Evolutionary conservation across 75 land plant species (phyloP).

Genomic region (Selaginella tamariscina): DNA sequence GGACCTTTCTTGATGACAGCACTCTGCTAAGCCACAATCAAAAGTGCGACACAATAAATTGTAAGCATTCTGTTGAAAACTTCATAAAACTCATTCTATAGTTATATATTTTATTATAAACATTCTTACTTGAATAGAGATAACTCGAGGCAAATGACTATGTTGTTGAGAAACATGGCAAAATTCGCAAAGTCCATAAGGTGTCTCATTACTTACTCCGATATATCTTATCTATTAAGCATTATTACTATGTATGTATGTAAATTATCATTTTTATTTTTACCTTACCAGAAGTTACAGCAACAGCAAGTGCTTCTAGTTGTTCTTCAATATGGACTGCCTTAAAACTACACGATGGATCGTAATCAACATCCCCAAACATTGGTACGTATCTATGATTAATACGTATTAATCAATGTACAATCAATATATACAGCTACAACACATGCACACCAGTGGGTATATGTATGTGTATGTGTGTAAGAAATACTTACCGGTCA

Average conservation of each 20-base stretch:
- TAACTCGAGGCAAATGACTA: conserved; percentile 29
- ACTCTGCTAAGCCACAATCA: conserved; percentile 74
- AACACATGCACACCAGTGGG: background rate
- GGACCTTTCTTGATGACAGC: conserved; percentile 86
- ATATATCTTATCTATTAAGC: conserved; percentile 57
- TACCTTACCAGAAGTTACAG: conserved; percentile 65
- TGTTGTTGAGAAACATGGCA: conserved; percentile 34
- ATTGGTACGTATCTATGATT: conserved; percentile 70
- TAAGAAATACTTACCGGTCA: conserved; percentile 48
- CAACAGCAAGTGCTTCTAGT: conserved; percentile 50
- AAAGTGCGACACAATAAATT: conserved; percentile 72
- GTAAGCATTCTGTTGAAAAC: conserved; percentile 51
- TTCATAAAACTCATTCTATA: background rate
- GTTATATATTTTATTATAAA: background rate
- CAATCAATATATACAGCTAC: background rate
- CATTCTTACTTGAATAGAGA: conserved; percentile 51
- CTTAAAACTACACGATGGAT: conserved; percentile 34
- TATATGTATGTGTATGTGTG: background rate
- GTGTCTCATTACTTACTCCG: conserved; percentile 89
- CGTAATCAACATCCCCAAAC: conserved; percentile 90
- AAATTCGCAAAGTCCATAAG: conserved; percentile 85
- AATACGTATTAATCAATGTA: conserved; percentile 4
- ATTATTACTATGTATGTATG: no score
- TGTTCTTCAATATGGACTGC: conserved; percentile 66
- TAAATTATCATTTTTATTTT: no score